Conservation (phyloP, 2,329 filamentous ascomycete species). For the Fusarium nematophilum region DNA sequence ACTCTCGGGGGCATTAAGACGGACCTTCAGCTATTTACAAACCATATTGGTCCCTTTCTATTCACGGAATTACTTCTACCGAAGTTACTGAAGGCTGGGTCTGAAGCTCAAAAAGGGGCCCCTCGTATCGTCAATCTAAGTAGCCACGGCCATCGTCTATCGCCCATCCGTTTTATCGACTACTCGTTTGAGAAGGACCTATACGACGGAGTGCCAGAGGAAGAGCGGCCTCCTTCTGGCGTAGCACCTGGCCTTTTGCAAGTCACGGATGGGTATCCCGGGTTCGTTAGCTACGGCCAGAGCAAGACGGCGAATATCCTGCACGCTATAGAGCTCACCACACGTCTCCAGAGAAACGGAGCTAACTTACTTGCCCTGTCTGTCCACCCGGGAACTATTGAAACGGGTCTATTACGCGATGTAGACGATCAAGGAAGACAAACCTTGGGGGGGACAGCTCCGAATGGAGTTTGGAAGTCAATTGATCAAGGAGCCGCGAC, state of each 20-base stretch:
- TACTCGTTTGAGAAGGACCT: conserved; percentile 50
- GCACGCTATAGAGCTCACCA: conserved; percentile 28
- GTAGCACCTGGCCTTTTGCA: conserved; percentile 11
- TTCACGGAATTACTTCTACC: conserved; percentile 53
- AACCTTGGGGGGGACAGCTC: conserved; percentile 16
- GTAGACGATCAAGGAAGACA: conserved; percentile 9
- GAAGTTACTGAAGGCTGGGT: conserved; percentile 40
- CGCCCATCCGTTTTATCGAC: conserved; percentile 56
- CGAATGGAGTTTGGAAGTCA: conserved; percentile 19
- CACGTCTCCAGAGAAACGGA: conserved; percentile 8
- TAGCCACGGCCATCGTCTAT: conserved; percentile 56
- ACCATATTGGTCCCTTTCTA: conserved; percentile 54
- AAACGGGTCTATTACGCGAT: conserved; percentile 15
- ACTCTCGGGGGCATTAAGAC: conserved; percentile 4
- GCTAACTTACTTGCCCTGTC: conserved; percentile 10
- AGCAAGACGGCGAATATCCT: conserved; percentile 47
- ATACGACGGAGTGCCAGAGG: conserved; percentile 15
- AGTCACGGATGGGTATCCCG: conserved; percentile 29
- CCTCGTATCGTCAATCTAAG: conserved; percentile 57
- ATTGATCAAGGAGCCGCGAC: conserved; percentile 31
- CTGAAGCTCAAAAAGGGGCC: not conserved
- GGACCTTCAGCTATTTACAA: conserved; percentile 46
- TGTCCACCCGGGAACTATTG: conserved; percentile 35
- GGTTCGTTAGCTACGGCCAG: conserved; percentile 42
- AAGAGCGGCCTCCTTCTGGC: conserved; percentile 10